Conservation (phyloP, 1,284 basidiomycete species). For the Omphalotus olearius region DNA sequence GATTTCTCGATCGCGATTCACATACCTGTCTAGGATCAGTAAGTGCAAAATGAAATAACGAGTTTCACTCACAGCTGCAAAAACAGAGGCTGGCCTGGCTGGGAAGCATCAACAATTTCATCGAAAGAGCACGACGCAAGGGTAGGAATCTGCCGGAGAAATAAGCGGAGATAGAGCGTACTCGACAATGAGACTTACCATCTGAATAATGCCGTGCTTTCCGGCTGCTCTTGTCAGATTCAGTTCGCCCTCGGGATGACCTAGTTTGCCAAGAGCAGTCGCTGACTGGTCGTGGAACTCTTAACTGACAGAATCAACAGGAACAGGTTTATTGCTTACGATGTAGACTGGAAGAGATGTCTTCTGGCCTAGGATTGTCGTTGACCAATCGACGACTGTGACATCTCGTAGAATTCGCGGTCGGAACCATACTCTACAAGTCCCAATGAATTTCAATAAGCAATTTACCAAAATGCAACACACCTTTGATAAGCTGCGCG, state of each 20-base stretch:
- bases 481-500: constrained; percentile 82
- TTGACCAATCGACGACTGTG: constrained; percentile 76
- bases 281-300: constrained; percentile 46
- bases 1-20: constrained; percentile 79
- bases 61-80: constrained; percentile 58
- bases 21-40: constrained; percentile 48
- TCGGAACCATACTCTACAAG: constrained; percentile 85
- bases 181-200: constrained; percentile 48
- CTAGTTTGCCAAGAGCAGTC: constrained; percentile 85
- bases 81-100: constrained; percentile 74
- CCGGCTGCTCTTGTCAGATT: constrained; percentile 84
- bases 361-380: constrained; percentile 72
- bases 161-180: background rate
- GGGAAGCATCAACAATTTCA: constrained; percentile 80
- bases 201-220: constrained; percentile 80
- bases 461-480: constrained; percentile 9
- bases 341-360: constrained; percentile 81
- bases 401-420: constrained; percentile 87
- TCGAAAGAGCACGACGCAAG: constrained; percentile 88
- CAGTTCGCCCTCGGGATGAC: constrained; percentile 90
- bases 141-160: constrained; percentile 69
- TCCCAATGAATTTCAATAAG: background rate
- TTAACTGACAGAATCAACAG: background rate
- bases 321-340: constrained; percentile 30
- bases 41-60: background rate